phyloP scores from a whole-genome alignment of 2,329 filamentous ascomycete species.

The Claviceps pazoutovae region DNA sequence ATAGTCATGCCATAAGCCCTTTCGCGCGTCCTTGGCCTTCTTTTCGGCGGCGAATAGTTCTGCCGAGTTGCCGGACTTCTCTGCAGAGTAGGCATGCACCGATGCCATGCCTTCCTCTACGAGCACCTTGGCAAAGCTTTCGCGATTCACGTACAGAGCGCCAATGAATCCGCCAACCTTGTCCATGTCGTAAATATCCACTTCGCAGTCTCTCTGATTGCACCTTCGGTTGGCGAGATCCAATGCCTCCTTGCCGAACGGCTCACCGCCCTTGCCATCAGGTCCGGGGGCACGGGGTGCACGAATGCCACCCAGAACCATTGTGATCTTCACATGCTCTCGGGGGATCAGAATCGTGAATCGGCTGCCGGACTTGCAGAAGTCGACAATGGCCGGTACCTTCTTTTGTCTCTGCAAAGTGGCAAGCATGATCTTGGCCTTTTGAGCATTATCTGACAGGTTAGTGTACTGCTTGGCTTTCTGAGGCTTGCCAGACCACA shows the following conservation, averaged over 20 bases:
- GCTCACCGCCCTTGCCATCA: slow-evolving; percentile 68
- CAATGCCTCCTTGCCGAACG: slow-evolving; percentile 87
- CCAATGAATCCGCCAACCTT: slow-evolving; percentile 97
- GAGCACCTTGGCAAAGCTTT: slow-evolving; percentile 87
- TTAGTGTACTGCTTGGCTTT: slow-evolving; percentile 74
- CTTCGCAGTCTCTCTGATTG: slow-evolving; percentile 89
- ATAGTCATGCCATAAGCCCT: slow-evolving; percentile 88
- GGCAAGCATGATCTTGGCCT: slow-evolving; percentile 86
- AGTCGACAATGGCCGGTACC: slow-evolving; percentile 87
- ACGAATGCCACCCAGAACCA: slow-evolving; percentile 86
- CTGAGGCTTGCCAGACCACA: slow-evolving; percentile 84
- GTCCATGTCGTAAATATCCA: slow-evolving; percentile 88
- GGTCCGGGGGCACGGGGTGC: slow-evolving; percentile 72
- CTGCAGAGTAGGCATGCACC: slow-evolving; percentile 88
- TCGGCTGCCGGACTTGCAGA: slow-evolving; percentile 90
- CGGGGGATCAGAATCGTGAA: slow-evolving; percentile 87
- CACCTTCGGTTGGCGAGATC: slow-evolving; percentile 80
- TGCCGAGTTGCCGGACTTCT: slow-evolving; percentile 79
- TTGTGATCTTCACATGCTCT: slow-evolving; percentile 86
- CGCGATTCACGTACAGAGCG: slow-evolving; percentile 80
- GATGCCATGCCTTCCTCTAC: slow-evolving; percentile 88
- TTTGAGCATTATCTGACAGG: slow-evolving; percentile 83
- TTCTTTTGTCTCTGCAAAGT: slow-evolving; percentile 82
- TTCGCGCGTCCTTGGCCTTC: slow-evolving; percentile 75
- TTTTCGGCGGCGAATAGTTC: slow-evolving; percentile 82